These are phyloP conservation scores for Effrenium voratum DNA, from an alignment of 73 alveolate genomes.

Conservation along the genomic window DNA sequence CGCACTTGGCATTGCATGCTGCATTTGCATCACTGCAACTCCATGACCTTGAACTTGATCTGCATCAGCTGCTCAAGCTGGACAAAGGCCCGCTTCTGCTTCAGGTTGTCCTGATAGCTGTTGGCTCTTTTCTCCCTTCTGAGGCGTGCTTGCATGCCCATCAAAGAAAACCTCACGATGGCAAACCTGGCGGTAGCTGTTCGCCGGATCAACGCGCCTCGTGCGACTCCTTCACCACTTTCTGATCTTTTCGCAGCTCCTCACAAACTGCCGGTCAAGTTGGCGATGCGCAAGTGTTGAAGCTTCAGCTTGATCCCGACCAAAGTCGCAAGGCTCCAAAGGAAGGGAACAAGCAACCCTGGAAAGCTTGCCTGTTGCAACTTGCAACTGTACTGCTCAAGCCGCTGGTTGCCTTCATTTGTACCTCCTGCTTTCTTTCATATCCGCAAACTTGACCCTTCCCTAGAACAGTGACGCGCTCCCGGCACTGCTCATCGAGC, in stretches of 20 bases:
- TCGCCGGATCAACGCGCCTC: conserved; percentile 30
- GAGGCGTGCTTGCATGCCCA: neutral
- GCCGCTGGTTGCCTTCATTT: too few species aligned
- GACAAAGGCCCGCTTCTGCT: conserved; percentile 73
- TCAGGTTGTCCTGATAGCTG: conserved; percentile 44
- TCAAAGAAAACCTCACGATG: neutral
- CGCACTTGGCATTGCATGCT: neutral
- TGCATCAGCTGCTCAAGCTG: conserved; percentile 89
- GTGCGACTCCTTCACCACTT: conserved; percentile 92
- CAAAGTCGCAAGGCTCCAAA: too few species aligned
- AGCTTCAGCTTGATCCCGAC: too few species aligned
- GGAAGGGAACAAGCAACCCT: too few species aligned
- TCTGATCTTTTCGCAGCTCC: conserved; percentile 96
- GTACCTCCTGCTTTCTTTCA: neutral
- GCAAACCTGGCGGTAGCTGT: too few species aligned
- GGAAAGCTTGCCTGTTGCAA: too few species aligned
- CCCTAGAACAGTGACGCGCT: neutral
- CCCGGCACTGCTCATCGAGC: conserved; percentile 96
- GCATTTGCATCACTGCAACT: neutral
- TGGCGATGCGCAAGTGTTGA: too few species aligned
- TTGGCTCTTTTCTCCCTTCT: neutral
- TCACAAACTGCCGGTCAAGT: conserved; percentile 56
- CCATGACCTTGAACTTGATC: conserved; percentile 49
- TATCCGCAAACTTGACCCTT: neutral
- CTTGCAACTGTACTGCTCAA: too few species aligned